Base-by-base conservation (phyloP, 768 basidiomycete genomes). In the Dioszegia aurantiaca region DNA sequence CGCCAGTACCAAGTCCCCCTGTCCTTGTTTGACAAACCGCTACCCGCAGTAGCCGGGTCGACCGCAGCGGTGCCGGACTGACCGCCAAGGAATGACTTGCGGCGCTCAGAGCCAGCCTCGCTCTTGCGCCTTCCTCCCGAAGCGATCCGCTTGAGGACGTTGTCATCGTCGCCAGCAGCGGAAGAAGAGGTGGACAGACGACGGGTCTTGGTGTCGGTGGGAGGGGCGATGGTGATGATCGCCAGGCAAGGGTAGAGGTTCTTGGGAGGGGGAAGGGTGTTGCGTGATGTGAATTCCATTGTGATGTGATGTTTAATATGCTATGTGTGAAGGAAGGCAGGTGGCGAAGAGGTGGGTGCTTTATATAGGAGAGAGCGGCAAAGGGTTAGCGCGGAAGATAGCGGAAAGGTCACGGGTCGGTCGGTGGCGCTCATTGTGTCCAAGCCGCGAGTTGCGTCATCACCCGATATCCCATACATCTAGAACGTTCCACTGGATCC, bases 1-100 rank as follows among this genome's bases (percentile, higher is more conserved):
- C 68, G 48, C 70, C 70, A 72, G 44, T 68, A 72, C 66, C 66
- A 72, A 26, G 59, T 69, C 3, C 70, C 70, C 31, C 48, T 53
- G 24, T 58, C 58, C 6, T 55, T 55, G 46, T 28, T 21, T 8
- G 9, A 10, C 9, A 42, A 24, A 10, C 46, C 60, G 17, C 24
- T 28, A 51, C 48, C 48, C 14, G 55, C 30, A 23, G 26, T 27
- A 23, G 21, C 11, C 26, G 24, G 26, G 9, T 17, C 51, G 26
- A 45, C 27, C 27, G 43, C 60, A 36, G 39, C 26, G 39, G 60
- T 44, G 31, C 55, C 58, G 24, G 41, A 40, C 46, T 47, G 46
- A 16, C 39, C 51, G 2, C 33, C 37, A 51, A 28, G 17, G 16
- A 53, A 14, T n/a, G 37, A 47, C 44, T 37, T 37, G 27, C 47